phyloP scores from a whole-genome alignment of 2,329 filamentous ascomycete species.

The Fusarium pseudoanthophilum region DNA sequence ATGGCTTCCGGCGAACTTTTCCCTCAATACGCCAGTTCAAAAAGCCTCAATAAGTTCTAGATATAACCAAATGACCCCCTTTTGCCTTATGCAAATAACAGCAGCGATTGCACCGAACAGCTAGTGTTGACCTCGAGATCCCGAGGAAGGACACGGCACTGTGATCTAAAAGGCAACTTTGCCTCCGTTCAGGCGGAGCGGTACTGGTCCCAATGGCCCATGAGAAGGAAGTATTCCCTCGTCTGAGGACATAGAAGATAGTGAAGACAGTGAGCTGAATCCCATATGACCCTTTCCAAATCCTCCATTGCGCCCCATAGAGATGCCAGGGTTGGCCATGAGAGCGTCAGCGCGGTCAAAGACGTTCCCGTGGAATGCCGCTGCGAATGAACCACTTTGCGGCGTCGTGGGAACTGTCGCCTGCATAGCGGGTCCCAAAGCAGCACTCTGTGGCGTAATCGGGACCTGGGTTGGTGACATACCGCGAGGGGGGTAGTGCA shows the following conservation, averaged over 20 bases:
- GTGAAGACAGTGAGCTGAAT: conserved; percentile 54
- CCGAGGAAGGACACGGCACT: conserved; percentile 21
- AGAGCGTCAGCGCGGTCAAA: conserved; percentile 69
- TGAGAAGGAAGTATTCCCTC: conserved; percentile 50
- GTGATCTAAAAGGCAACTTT: conserved; percentile 50
- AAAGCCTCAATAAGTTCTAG: conserved; percentile 18
- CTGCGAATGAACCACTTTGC: conserved; percentile 65
- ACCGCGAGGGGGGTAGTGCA: conserved; percentile 39
- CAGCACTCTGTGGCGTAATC: conserved; percentile 89
- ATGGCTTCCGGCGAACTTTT: conserved; percentile 31
- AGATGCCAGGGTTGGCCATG: conserved; percentile 66
- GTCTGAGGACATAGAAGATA: conserved; percentile 56
- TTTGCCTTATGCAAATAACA: conserved; percentile 35
- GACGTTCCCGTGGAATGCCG: conserved; percentile 66
- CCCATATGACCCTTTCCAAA: conserved; percentile 56
- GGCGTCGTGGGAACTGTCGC: conserved; percentile 84
- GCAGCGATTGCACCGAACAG: conserved; percentile 1
- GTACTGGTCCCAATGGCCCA: conserved; percentile 47
- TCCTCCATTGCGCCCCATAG: conserved; percentile 64
- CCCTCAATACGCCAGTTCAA: conserved; percentile 35
- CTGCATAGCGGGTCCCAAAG: conserved; percentile 88
- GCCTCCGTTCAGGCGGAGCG: conserved; percentile 52
- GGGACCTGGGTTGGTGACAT: conserved; percentile 59
- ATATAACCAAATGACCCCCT: conserved; percentile 14
- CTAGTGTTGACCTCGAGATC: conserved; percentile 20